These are phyloP conservation scores for Fusarium nematophilum DNA, from an alignment of 2,329 filamentous ascomycete genomes.

Conservation along the genomic window DNA sequence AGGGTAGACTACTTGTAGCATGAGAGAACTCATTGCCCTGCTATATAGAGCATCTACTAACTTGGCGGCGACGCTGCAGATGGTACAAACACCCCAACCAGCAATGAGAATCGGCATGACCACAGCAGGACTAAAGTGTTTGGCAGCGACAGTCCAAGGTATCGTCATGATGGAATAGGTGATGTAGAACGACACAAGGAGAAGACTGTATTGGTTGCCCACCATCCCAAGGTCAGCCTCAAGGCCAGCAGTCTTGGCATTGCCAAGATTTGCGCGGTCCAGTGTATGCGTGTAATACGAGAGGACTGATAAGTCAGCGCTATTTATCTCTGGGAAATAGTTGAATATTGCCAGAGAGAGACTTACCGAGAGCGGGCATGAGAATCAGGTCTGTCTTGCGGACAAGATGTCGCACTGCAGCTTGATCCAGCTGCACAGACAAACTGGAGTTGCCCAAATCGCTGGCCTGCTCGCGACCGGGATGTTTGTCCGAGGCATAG, in stretches of 20 bases:
- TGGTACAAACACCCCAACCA: conserved; percentile 32
- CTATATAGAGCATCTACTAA: no score
- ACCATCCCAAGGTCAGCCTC: conserved; percentile 6
- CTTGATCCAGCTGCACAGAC: neutral
- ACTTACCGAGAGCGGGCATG: neutral
- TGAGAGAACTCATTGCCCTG: no score
- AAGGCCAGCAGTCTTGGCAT: conserved; percentile 4
- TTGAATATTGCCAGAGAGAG: no score
- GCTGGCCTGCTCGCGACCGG: neutral
- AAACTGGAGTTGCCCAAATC: neutral
- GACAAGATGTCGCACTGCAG: neutral
- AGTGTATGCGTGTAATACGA: conserved; percentile 2
- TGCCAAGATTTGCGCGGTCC: conserved; percentile 9
- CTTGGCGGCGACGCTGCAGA: conserved; percentile 31
- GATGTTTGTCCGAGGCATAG: neutral
- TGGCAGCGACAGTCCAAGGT: conserved; percentile 38
- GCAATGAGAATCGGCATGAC: conserved; percentile 45
- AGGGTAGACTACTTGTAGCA: no score
- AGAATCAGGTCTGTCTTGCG: neutral
- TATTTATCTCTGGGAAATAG: no score
- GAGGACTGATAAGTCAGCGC: no score
- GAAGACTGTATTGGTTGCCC: conserved; percentile 34
- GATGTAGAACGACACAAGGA: conserved; percentile 49
- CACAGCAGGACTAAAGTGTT: conserved; percentile 40
- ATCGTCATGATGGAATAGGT: conserved; percentile 43